Evolutionary conservation across 2,329 filamentous ascomycete species (phyloP).

Genomic region (Pseudogymnoascus sp.): DNA sequence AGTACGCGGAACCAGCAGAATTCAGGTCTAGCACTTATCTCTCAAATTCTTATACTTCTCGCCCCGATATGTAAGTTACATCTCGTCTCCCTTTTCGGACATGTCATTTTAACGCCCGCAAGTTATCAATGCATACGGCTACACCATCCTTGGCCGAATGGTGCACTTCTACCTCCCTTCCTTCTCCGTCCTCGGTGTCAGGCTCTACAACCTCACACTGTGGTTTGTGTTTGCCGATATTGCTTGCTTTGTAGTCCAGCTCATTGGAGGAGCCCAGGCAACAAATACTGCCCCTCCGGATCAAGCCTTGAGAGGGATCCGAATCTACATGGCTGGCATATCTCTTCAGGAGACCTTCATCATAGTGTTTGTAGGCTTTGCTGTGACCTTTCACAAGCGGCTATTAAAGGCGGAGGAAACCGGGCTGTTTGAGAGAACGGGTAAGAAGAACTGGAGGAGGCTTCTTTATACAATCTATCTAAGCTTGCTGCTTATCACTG

Average conservation of each 20-base stretch:
- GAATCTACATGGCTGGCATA: conserved; percentile 5
- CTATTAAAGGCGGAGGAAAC: conserved; percentile 13
- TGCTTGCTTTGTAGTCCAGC: conserved; percentile 37
- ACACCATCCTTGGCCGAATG: conserved; percentile 23
- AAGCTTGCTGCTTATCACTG: not conserved
- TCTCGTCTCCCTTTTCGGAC: not conserved
- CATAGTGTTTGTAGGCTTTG: not conserved
- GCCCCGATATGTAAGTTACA: conserved; percentile 15
- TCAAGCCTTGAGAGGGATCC: conserved; percentile 20
- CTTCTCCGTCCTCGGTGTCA: conserved; percentile 28
- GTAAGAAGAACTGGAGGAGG: conserved; percentile 17
- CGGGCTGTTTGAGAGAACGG: conserved; percentile 16
- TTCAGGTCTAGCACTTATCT: conserved; percentile 23
- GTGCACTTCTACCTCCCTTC: conserved; percentile 27
- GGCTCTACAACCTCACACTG: conserved; percentile 30
- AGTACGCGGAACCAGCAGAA: conserved; percentile 31
- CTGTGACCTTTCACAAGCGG: conserved; percentile 31
- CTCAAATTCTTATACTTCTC: conserved; percentile 32
- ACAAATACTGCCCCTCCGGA: conserved; percentile 20
- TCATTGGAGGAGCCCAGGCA: conserved; percentile 31
- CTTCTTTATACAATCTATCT: conserved; percentile 9
- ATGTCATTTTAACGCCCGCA: conserved; percentile 1
- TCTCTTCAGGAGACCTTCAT: not conserved
- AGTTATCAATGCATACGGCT: conserved; percentile 24
- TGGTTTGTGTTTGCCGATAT: conserved; percentile 39